Evolutionary conservation across 306 rosid genomes (phyloP), one percentile per base, ranked within the genome.

Genomic region (Dicorynia guianensis): DNA sequence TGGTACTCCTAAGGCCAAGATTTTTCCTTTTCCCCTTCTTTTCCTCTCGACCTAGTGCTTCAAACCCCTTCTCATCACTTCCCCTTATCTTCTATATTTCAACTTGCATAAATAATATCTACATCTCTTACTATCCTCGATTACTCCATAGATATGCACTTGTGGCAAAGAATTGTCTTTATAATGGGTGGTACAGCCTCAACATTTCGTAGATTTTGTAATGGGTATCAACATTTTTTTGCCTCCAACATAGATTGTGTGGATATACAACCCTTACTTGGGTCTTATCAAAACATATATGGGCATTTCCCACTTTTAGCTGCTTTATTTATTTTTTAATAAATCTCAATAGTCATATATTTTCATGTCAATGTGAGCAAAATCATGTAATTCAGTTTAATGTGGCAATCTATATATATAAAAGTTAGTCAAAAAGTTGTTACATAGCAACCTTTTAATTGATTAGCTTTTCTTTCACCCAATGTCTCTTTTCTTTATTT

Each of bases 1-100:
- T 82, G 85, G 80, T 62, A 83, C 83, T 58, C 88, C 63, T 67
- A 78, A 76, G 89, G 68, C 86, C 75, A 70, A 49, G 63, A 44
- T 81, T 71, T 83, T 67, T 78, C 77, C 4, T 78, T 11, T 64
- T 69, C 69, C 52, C 53, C 68, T 34, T 12, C 17, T 58, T 71
- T 72, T 52, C n/a, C 40, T 48, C 66, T 11, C 61, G 15, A 15
- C 40, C 58, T 54, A 69, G 81, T 81, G 78, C 81, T 72, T 69
- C 20, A 66, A 68, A 49, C 76, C 84, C 61, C 76, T 70, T 59
- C 75, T 71, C 71, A 14, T 47, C 57, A 5, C 46, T 3, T 40
- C 71, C 79, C 75, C 78, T 75, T 77, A 71, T 84, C 83, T 47
- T 77, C 80, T 80, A 0, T 48, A 25, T 56, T 56, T 62, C 75